Base-by-base conservation (phyloP, 768 basidiomycete genomes). In the Russula compacta region DNA sequence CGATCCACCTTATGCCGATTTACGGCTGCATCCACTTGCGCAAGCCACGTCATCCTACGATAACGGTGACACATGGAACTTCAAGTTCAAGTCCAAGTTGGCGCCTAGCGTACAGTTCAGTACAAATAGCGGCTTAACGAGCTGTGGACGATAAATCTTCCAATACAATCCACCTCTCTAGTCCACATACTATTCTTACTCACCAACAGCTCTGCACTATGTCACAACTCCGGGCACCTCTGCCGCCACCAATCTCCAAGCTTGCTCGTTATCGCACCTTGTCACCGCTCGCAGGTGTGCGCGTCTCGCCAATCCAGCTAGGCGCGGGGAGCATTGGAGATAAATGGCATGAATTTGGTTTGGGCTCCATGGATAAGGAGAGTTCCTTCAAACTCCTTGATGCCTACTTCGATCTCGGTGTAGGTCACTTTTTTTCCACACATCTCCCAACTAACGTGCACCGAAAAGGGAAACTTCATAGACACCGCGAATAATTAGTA, bases 321-420 rank as follows among this genome's bases (percentile, higher is more conserved):
- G 76, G 76, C 4, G 74, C 68, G 4, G 73, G 73, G 73, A 73
- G 70, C 49, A 67, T 76, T 40, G 76, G 76, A 38, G 71, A 75
- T 62, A 72, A 74, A 59, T 76, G 75, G 75, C 64, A 36, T 44
- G 65, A 53, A 1, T 29, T 63, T 14, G 67, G 67, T 29, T 58
- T 74, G 63, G 75, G 75, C 2, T 54, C 60, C 1, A 74, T 76
- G 72, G 58, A 64, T 66, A 74, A 75, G 70, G 71, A 75, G 47
- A 48, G 61, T 44, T 66, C 71, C 17, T 76, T 76, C 66, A 67
- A 74, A 67, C 70, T 77, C 11, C 71, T 79, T 8, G 76, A 78
- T 58, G 69, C 73, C 5, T 74, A 65, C 56, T 73, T 70, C 33
- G 71, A 74, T 36, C 69, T 69, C 2, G 76, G 71, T 1, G 59